A percentile compares a stretch with the other conserved stretches of the same genome.
Evolutionary conservation across 2,329 filamentous ascomycete genomes (phyloP).

Genomic region (Fusarium sp.): DNA sequence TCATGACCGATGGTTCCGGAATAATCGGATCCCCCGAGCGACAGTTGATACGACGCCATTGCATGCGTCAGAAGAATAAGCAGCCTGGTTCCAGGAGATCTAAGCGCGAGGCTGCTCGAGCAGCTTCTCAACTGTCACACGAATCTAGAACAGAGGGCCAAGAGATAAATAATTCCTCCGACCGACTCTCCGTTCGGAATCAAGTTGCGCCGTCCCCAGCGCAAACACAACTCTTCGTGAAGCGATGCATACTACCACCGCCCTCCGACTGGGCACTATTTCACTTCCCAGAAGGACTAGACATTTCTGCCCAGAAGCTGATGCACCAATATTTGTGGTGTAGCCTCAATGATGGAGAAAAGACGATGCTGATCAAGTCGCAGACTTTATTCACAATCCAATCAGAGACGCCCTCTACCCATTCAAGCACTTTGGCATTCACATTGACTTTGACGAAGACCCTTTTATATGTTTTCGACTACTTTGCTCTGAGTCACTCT

Average conservation of each 20-base stretch:
- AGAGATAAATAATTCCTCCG: not conserved
- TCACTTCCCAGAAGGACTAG: not conserved
- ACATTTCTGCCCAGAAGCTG: not conserved
- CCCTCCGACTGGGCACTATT: not conserved
- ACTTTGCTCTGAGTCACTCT: not conserved
- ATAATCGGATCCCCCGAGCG: not conserved
- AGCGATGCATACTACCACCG: not conserved
- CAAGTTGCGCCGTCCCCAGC: not conserved
- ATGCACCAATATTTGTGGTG: not conserved
- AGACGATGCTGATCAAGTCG: not conserved
- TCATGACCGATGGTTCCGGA: not conserved
- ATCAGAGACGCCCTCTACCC: not conserved
- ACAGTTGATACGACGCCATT: slow-evolving; percentile 2
- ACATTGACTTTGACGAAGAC: not conserved
- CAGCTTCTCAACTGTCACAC: not conserved
- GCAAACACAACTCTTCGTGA: not conserved
- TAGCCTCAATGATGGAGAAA: not conserved
- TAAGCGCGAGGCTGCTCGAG: not conserved
- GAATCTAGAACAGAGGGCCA: not conserved
- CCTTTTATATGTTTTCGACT: not conserved
- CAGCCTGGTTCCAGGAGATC: not conserved
- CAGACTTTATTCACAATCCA: not conserved
- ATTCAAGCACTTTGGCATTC: not conserved
- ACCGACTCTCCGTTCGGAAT: not conserved
- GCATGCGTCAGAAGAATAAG: slow-evolving; percentile 1